Percentiles rank a stretch among this genome's conserved stretches.
Conservation (phyloP, 1,284 basidiomycete species). For the Trichosporon coremiiforme region DNA sequence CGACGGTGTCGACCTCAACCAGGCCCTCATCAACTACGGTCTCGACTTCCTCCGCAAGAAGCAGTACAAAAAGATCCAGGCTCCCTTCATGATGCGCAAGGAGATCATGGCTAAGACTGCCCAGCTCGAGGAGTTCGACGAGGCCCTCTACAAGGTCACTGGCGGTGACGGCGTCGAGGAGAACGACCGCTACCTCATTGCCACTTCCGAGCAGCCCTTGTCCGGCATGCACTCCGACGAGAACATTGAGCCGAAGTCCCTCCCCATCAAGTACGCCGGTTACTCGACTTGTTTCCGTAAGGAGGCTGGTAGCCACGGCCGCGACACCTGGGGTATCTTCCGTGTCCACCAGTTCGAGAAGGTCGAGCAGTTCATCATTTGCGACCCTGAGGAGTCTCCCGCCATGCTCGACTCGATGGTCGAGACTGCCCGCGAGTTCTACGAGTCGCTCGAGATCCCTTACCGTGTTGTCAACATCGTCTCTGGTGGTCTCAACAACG, state of each 20-base stretch:
- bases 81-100: constrained; percentile 99
- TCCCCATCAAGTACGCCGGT: constrained; percentile 74
- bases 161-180: constrained; percentile 64
- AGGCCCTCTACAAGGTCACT: constrained; percentile 95
- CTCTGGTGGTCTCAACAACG: constrained; percentile 92
- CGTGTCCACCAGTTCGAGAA: constrained; percentile 99
- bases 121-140: constrained; percentile 96
- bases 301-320: constrained; percentile 94
- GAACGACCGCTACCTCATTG: constrained; percentile 98
- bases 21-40: constrained; percentile 92
- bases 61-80: constrained; percentile 91
- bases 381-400: constrained; percentile 91
- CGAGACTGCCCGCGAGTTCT: constrained; percentile 86
- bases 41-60: constrained; percentile 85
- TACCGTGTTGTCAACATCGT: constrained; percentile 96
- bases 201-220: constrained; percentile 97
- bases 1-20: constrained; percentile 96
- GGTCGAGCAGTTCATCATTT: constrained; percentile 95
- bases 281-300: constrained; percentile 96
- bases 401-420: constrained; percentile 92
- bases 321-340: constrained; percentile 99
- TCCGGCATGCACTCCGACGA: constrained; percentile 94
- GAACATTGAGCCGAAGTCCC: constrained; percentile 91
- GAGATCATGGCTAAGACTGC: constrained; percentile 97
- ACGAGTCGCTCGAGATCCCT: constrained; percentile 86